These are phyloP conservation scores for Capillidium heterosporum DNA, from an alignment of 371 early-diverging fungal genomes.

Conservation along the genomic window DNA sequence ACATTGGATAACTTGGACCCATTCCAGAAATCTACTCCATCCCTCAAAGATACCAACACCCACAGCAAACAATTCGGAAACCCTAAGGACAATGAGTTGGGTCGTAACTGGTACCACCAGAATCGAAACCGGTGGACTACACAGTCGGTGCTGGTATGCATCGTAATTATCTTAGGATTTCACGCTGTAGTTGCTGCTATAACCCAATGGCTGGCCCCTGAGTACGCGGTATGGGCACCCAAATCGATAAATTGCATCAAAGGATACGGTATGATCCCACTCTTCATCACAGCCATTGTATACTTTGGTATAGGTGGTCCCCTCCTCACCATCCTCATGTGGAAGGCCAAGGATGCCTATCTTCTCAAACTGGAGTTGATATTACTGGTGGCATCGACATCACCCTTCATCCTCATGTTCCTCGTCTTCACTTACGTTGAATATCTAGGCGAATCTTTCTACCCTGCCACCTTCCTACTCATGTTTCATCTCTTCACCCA, in stretches of 20 bases:
- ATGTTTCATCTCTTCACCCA: neutral
- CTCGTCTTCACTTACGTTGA: neutral
- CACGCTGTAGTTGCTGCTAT: neutral
- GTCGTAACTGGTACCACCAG: neutral
- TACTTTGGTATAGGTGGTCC: conserved; percentile 1
- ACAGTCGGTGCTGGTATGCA: neutral
- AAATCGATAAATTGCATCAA: neutral
- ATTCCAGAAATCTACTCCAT: neutral
- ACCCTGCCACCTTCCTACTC: neutral
- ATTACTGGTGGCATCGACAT: neutral
- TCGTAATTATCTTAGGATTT: neutral
- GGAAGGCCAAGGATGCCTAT: conserved; percentile 1
- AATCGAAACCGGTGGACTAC: neutral
- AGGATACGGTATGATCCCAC: neutral
- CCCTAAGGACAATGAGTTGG: neutral
- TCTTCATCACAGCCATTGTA: neutral
- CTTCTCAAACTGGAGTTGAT: neutral
- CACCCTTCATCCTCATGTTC: neutral
- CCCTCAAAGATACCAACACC: neutral
- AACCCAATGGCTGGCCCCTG: neutral
- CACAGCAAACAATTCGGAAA: neutral
- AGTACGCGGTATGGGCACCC: neutral
- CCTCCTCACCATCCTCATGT: neutral
- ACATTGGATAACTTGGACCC: too few species aligned
- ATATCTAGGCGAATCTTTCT: neutral